These are phyloP conservation scores for Trichophyton equinum DNA, from an alignment of 2,329 filamentous ascomycete species.

Conservation along the genomic window DNA sequence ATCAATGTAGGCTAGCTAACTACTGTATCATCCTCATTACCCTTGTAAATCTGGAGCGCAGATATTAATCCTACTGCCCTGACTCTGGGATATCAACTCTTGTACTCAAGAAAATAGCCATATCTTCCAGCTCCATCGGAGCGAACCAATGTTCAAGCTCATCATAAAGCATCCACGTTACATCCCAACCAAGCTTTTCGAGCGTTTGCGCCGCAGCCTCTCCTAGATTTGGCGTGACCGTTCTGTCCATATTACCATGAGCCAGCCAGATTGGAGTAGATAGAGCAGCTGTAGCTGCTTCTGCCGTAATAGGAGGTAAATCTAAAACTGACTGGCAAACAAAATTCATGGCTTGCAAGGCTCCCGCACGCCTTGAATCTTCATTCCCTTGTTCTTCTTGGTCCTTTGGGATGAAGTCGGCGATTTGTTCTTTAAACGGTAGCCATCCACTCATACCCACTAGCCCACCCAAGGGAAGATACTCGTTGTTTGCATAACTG, in stretches of 20 bases:
- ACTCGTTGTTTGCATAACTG: constrained; percentile 11
- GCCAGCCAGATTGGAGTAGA: constrained; percentile 12
- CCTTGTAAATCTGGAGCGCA: background rate
- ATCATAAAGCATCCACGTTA: constrained; percentile 15
- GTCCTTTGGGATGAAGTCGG: constrained; percentile 13
- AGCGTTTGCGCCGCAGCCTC: constrained; percentile 12
- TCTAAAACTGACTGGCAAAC: constrained; percentile 9
- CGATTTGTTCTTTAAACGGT: constrained; percentile 27
- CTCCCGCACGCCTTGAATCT: background rate
- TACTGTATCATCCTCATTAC: background rate
- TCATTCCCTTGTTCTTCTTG: background rate
- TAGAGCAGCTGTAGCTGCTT: background rate
- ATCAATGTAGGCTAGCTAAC: background rate
- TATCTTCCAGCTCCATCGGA: constrained; percentile 13
- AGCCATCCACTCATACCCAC: constrained; percentile 36
- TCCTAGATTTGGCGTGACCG: constrained; percentile 6
- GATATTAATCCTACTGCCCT: background rate
- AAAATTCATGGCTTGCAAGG: constrained; percentile 7
- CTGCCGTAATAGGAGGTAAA: constrained; percentile 7
- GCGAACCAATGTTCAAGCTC: constrained; percentile 13
- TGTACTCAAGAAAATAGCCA: constrained; percentile 12
- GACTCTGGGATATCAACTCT: constrained; percentile 9
- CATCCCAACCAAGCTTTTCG: constrained; percentile 12
- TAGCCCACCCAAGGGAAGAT: constrained; percentile 23
- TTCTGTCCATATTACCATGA: constrained; percentile 10